Percentiles rank a stretch among this genome's conserved stretches.
phyloP scores from a whole-genome alignment of 2,329 filamentous ascomycete genomes.

The Colletotrichum musae region DNA sequence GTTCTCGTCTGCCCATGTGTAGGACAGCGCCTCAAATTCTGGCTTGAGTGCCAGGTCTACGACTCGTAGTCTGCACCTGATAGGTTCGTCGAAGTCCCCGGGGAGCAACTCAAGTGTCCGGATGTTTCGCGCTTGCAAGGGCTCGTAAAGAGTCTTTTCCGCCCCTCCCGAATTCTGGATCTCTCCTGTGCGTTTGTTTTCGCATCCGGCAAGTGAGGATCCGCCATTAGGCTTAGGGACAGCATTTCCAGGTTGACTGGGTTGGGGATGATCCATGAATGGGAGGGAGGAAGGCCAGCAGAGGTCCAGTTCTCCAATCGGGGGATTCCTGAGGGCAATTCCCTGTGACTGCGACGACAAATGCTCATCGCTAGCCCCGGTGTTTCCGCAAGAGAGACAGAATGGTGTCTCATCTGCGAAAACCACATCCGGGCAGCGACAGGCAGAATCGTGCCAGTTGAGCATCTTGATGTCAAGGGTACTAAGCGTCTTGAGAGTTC shows the following conservation, averaged over 20 bases:
- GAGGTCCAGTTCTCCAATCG: not conserved
- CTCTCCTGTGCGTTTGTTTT: too few relatives aligned
- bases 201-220: too few relatives aligned
- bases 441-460: conserved; percentile 12
- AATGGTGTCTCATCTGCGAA: conserved; percentile 2
- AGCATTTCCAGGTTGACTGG: too few relatives aligned
- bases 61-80: not conserved
- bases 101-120: not conserved
- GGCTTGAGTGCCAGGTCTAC: not conserved
- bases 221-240: too few relatives aligned
- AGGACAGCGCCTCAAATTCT: conserved; percentile 32
- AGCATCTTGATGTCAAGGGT: not conserved
- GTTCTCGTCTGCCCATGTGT: conserved; percentile 28
- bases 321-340: not conserved
- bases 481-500: too few relatives aligned
- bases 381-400: not conserved
- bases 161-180: too few relatives aligned
- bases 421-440: not conserved
- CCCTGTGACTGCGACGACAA: not conserved
- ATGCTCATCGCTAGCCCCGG: not conserved
- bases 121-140: conserved; percentile 3
- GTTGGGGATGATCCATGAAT: not conserved
- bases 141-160: not conserved
- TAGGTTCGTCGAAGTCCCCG: not conserved
- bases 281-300: conserved; percentile 23